Evolutionary conservation across 768 basidiomycete genomes (phyloP).

Genomic region (Tubosaeta sp.): DNA sequence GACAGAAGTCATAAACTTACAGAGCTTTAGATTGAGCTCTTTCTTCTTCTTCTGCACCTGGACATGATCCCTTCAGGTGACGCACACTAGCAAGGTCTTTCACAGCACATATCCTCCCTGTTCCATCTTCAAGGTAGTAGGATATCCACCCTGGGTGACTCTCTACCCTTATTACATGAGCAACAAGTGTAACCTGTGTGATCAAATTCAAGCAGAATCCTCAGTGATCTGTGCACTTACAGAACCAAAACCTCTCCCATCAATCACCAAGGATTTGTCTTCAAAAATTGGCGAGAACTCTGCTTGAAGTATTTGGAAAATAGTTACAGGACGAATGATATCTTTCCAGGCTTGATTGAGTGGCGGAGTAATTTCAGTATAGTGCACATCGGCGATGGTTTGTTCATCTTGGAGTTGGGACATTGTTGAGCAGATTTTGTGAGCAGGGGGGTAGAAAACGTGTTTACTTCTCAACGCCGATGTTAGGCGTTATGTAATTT

Average conservation of each 20-base stretch:
- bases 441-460: background rate
- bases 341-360: background rate
- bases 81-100: background rate
- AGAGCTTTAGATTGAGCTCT: background rate
- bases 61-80: background rate
- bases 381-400: background rate
- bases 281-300: conserved; percentile 31
- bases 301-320: conserved; percentile 50
- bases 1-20: conserved; percentile 12
- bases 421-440: conserved; percentile 1
- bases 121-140: conserved; percentile 38
- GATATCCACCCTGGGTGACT: background rate
- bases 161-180: conserved; percentile 32
- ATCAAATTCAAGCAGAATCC: conserved; percentile 24
- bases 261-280: conserved; percentile 43
- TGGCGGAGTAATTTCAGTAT: background rate
- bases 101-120: conserved; percentile 20
- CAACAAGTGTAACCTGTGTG: conserved; percentile 47
- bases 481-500: conserved; percentile 6
- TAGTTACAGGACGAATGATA: conserved; percentile 46
- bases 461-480: background rate
- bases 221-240: conserved; percentile 6
- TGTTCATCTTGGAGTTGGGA: conserved; percentile 4
- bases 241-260: conserved; percentile 34
- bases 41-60: conserved; percentile 14